These are phyloP conservation scores for Sphaerulina vaccinii DNA, from an alignment of 2,329 filamentous ascomycete species.

Conservation along the genomic window DNA sequence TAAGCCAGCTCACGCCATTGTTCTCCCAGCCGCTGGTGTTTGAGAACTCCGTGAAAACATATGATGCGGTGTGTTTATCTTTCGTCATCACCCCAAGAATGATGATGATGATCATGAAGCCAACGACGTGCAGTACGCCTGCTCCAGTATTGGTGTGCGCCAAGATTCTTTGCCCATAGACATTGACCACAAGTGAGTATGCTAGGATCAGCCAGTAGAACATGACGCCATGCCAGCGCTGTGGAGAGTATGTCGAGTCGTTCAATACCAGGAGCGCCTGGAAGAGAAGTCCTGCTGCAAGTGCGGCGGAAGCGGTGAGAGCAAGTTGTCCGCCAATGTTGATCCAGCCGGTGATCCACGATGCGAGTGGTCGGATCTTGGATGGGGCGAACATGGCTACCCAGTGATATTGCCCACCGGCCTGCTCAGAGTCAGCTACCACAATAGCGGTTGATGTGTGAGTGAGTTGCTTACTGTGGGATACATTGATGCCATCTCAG, in stretches of 20 bases:
- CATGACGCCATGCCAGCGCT: constrained; percentile 31
- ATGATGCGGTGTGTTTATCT: constrained; percentile 38
- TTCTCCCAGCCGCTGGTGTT: constrained; percentile 25
- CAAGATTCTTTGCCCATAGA: constrained; percentile 24
- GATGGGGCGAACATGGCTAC: constrained; percentile 42
- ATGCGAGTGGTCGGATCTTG: constrained; percentile 38
- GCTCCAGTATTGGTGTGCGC: constrained; percentile 48
- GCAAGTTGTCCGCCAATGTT: constrained; percentile 24
- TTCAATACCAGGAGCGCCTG: constrained; percentile 26
- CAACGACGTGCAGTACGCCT: constrained; percentile 48
- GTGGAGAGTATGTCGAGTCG: constrained; percentile 18
- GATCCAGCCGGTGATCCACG: constrained; percentile 39
- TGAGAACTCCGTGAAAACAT: constrained; percentile 21
- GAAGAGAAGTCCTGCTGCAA: constrained; percentile 20
- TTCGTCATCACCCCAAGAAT: constrained; percentile 40
- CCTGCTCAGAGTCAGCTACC: not conserved
- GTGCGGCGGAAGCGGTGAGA: constrained; percentile 22
- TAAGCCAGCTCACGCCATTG: constrained; percentile 21
- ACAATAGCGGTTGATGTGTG: not conserved
- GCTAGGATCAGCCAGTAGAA: constrained; percentile 24
- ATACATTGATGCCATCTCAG: constrained; percentile 43
- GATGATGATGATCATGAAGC: constrained; percentile 46
- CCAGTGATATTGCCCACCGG: constrained; percentile 50
- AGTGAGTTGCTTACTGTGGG: constrained; percentile 32
- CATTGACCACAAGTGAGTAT: constrained; percentile 25